These are phyloP conservation scores for Microbotryum intermedium DNA, from an alignment of 1,284 basidiomycete species.

Conservation along the genomic window DNA sequence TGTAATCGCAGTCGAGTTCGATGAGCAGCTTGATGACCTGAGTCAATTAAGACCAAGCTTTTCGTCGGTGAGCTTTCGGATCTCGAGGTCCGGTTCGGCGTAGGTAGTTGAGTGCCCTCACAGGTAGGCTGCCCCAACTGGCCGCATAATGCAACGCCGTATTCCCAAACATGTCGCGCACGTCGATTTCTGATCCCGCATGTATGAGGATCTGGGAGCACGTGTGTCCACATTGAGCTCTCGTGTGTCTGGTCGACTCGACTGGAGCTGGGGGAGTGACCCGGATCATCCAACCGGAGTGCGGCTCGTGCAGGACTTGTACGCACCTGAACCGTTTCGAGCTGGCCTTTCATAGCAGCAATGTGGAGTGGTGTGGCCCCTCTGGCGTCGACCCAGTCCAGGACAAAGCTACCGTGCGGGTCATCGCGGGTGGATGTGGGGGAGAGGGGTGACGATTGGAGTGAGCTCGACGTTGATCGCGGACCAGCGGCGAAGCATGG, in stretches of 20 bases:
- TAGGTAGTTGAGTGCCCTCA: slow-evolving; percentile 40
- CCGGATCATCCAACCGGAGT: too few species aligned
- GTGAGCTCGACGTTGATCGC: slow-evolving; percentile 19
- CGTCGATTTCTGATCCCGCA: slow-evolving; percentile 73
- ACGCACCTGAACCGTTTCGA: slow-evolving; percentile 71
- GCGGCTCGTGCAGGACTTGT: background rate
- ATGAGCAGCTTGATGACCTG: slow-evolving; percentile 78
- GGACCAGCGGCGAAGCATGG: slow-evolving; percentile 13
- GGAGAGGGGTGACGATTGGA: slow-evolving; percentile 28
- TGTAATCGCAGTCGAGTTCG: slow-evolving; percentile 73
- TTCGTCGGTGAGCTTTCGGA: background rate
- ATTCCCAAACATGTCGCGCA: slow-evolving; percentile 83
- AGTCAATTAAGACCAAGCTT: background rate
- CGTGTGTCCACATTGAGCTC: background rate
- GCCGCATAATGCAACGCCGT: slow-evolving; percentile 86
- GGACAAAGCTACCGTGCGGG: slow-evolving; percentile 47
- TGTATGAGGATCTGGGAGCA: slow-evolving; percentile 68
- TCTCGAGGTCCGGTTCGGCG: too few species aligned
- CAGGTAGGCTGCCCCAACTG: slow-evolving; percentile 70
- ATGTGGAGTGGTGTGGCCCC: slow-evolving; percentile 85
- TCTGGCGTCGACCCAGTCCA: slow-evolving; percentile 80
- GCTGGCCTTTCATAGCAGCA: slow-evolving; percentile 77
- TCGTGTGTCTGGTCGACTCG: too few species aligned
- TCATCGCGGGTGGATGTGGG: slow-evolving; percentile 42
- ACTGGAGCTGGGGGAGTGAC: too few species aligned